These are phyloP conservation scores for Asparagopsis taxiformis DNA, from an alignment of 31 red algal genomes.

Conservation along the genomic window DNA sequence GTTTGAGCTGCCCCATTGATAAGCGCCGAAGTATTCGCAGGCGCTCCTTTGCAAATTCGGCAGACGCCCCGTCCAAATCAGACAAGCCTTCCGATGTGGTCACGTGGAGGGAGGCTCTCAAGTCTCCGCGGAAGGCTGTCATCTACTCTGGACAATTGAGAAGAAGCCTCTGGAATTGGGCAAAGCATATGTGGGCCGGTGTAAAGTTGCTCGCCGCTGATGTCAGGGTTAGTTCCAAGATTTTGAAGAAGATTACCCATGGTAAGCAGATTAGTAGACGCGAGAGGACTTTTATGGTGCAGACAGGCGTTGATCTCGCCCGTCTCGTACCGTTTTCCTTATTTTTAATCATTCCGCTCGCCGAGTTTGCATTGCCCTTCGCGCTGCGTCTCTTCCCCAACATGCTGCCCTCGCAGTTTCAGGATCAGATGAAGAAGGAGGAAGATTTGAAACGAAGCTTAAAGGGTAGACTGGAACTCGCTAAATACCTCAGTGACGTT, in stretches of 20 bases:
- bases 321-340: conserved; percentile 94
- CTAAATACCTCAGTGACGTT: conserved; percentile 95
- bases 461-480: conserved; percentile 86
- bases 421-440: conserved; percentile 96
- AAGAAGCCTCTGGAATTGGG: conserved; percentile 57
- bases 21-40: conserved; percentile 2
- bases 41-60: conserved; percentile 2
- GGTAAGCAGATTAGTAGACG: conserved; percentile 90
- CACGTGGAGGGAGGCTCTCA: conserved; percentile 70
- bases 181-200: conserved; percentile 89
- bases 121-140: conserved; percentile 49
- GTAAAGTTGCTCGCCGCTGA: conserved; percentile 92
- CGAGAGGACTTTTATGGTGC: conserved; percentile 90
- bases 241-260: conserved; percentile 75
- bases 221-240: conserved; percentile 73
- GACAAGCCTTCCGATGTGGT: conserved; percentile 8
- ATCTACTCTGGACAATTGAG: conserved; percentile 39
- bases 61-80: not conserved
- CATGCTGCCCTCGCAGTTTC: conserved; percentile 98
- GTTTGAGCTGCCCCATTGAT: not conserved
- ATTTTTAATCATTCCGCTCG: conserved; percentile 98
- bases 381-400: conserved; percentile 97
- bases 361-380: conserved; percentile 98
- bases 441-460: conserved; percentile 92
- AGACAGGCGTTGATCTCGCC: conserved; percentile 89